A percentile compares a stretch with the other conserved stretches of the same genome.
These are phyloP conservation scores for Fomitopsis palustris DNA, from an alignment of 1,284 basidiomycete species.

Conservation along the genomic window DNA sequence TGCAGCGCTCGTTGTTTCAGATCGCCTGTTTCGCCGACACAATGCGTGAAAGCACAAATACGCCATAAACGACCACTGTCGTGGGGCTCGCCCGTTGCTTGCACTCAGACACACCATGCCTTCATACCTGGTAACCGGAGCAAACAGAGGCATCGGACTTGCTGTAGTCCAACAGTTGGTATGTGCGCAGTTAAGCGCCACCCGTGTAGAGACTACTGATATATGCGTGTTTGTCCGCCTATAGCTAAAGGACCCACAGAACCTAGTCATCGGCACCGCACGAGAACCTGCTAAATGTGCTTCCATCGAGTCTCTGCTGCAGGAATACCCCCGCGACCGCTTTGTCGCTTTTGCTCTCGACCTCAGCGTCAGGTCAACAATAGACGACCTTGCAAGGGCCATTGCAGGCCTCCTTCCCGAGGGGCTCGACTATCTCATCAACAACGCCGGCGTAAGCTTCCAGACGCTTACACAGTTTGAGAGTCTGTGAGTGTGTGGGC, in stretches of 20 bases:
- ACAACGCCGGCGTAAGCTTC: neutral
- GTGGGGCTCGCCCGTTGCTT: no score
- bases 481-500: neutral
- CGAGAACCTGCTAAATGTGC: neutral
- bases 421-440: slow-evolving; percentile 2
- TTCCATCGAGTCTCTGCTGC: neutral
- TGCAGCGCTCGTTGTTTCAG: no score
- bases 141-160: slow-evolving; percentile 5
- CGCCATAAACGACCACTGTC: no score
- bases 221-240: neutral
- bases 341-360: neutral
- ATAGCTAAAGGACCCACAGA: slow-evolving; percentile 4
- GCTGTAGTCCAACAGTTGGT: slow-evolving; percentile 3
- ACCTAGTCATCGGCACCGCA: neutral
- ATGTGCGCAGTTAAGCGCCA: neutral
- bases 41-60: no score
- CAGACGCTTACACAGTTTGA: neutral
- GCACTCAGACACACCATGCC: neutral
- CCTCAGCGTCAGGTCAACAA: neutral
- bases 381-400: neutral
- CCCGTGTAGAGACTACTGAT: neutral
- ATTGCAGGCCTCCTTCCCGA: neutral
- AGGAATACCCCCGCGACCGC: neutral
- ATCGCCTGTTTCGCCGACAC: no score
- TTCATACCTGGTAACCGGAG: slow-evolving; percentile 4